These are phyloP conservation scores for Penicillium roqueforti DNA, from an alignment of 495 filamentous ascomycete genomes.

Conservation along the genomic window DNA sequence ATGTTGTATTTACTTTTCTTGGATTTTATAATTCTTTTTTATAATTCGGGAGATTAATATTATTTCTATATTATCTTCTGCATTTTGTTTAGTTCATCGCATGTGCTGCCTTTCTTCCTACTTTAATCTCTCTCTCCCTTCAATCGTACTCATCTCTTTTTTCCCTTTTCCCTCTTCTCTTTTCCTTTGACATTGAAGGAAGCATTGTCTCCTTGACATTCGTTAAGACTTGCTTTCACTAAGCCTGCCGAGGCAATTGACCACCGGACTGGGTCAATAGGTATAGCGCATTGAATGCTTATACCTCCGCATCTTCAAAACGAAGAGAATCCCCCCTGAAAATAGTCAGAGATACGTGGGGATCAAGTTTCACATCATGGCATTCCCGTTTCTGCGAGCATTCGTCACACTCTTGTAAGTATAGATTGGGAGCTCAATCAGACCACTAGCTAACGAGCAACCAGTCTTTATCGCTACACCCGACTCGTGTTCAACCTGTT, in stretches of 20 bases:
- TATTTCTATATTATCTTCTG: slow-evolving; percentile 12
- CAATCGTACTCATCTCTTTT: slow-evolving; percentile 6
- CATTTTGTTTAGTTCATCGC: slow-evolving; percentile 6
- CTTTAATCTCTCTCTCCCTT: slow-evolving; percentile 16
- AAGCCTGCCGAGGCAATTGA: slow-evolving; percentile 5
- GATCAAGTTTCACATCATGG: slow-evolving; percentile 27
- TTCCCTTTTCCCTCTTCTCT: slow-evolving; percentile 16
- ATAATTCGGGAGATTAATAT: background rate
- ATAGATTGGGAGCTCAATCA: background rate
- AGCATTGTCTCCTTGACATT: slow-evolving; percentile 26
- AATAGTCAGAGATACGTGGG: background rate
- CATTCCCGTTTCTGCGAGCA: slow-evolving; percentile 44
- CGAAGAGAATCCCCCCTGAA: background rate
- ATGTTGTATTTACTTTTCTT: slow-evolving; percentile 3
- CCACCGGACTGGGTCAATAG: background rate
- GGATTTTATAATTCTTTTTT: slow-evolving; percentile 9
- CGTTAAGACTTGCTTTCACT: slow-evolving; percentile 13
- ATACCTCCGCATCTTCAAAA: background rate
- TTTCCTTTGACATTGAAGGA: slow-evolving; percentile 21
- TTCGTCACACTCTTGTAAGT: slow-evolving; percentile 49
- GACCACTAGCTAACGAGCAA: slow-evolving; percentile 13
- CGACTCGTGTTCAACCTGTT: slow-evolving; percentile 62
- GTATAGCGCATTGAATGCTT: background rate
- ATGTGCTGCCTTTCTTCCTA: slow-evolving; percentile 13
- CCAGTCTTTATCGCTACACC: slow-evolving; percentile 58